Conservation (phyloP, 768 basidiomycete species). For the Amanita molliuscula region DNA sequence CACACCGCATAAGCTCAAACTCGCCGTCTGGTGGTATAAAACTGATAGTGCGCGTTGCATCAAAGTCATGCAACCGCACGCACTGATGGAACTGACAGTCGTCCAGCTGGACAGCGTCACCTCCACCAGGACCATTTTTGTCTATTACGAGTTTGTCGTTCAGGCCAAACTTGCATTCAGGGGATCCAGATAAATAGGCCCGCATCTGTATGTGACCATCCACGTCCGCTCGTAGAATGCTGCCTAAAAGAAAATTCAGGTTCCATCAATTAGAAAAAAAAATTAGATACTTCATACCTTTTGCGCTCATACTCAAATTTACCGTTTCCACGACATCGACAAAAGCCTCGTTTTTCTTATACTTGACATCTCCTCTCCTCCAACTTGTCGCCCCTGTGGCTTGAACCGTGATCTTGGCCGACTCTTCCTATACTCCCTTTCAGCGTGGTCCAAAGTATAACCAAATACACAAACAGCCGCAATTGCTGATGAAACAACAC, state of each 20-base stretch:
- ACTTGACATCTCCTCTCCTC: slow-evolving; percentile 92
- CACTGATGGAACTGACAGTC: slow-evolving; percentile 99
- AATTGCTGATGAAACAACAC: slow-evolving; percentile 77
- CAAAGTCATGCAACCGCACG: slow-evolving; percentile 90
- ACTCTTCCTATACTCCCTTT: slow-evolving; percentile 65
- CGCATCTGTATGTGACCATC: slow-evolving; percentile 98
- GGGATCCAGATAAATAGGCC: slow-evolving; percentile 92
- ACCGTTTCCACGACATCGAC: slow-evolving; percentile 99
- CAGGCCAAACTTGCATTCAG: slow-evolving; percentile 97
- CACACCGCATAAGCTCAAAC: slow-evolving; percentile 94
- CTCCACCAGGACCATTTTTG: slow-evolving; percentile 56
- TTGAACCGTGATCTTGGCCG: slow-evolving; percentile 93
- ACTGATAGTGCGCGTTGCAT: slow-evolving; percentile 86
- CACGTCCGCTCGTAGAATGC: slow-evolving; percentile 88
- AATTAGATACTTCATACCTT: slow-evolving; percentile 50
- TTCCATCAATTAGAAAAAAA: not conserved
- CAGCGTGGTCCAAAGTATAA: not conserved
- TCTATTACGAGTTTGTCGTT: slow-evolving; percentile 98
- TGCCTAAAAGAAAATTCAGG: slow-evolving; percentile 37
- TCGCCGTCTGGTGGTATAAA: slow-evolving; percentile 99
- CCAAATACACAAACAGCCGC: slow-evolving; percentile 50
- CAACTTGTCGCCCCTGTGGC: slow-evolving; percentile 96
- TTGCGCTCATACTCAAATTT: slow-evolving; percentile 94
- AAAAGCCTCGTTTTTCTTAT: slow-evolving; percentile 99
- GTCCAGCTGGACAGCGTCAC: slow-evolving; percentile 88